Evolutionary conservation across 2,329 filamentous ascomycete genomes (phyloP).

Genomic region (Lachnellula subtilissima): DNA sequence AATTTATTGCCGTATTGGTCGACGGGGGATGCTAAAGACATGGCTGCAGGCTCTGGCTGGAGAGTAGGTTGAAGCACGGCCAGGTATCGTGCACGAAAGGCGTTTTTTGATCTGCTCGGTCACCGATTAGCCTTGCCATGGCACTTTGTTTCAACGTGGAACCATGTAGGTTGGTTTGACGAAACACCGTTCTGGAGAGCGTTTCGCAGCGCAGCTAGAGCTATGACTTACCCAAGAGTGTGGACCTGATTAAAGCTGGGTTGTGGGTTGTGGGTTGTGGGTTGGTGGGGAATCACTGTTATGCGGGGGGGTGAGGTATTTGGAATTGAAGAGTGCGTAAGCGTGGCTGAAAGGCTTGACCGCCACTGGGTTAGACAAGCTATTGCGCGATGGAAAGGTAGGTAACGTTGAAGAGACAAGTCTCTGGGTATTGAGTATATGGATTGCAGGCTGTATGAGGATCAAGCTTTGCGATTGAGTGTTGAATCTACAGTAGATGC

Average conservation of each 20-base stretch:
- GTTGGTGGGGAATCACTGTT: conserved; percentile 6
- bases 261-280: not conserved
- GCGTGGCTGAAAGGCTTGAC: not conserved
- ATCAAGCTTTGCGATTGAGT: not conserved
- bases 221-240: conserved; percentile 16
- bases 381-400: not conserved
- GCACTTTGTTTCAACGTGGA: conserved; percentile 2
- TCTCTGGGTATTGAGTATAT: not conserved
- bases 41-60: conserved; percentile 11
- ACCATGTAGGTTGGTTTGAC: conserved; percentile 1
- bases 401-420: no score
- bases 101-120: conserved; percentile 11
- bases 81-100: conserved; percentile 1
- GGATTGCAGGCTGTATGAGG: not conserved
- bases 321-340: conserved; percentile 15
- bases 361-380: not conserved
- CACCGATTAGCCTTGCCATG: conserved; percentile 14
- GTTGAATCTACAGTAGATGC: no score
- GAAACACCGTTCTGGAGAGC: not conserved
- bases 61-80: not conserved
- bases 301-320: conserved; percentile 19
- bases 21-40: conserved; percentile 25
- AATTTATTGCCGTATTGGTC: conserved; percentile 28
- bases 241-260: conserved; percentile 2
- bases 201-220: conserved; percentile 1